Percentiles rank a stretch among this genome's conserved stretches.
phyloP scores from a whole-genome alignment of 2,329 filamentous ascomycete species.

The Claviceps sp. region DNA sequence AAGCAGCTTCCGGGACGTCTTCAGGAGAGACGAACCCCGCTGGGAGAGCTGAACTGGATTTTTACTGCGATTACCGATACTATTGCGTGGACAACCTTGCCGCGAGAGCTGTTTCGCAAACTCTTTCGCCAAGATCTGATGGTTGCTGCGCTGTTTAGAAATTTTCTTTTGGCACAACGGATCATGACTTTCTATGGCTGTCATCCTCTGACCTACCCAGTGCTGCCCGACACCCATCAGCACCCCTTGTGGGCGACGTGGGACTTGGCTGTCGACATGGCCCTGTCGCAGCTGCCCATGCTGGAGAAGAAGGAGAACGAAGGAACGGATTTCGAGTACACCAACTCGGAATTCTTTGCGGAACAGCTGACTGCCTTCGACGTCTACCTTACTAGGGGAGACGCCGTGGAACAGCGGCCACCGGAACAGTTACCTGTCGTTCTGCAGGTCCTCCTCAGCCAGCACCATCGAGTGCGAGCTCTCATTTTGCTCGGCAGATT shows the following conservation, averaged over 20 bases:
- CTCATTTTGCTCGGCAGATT: conserved; percentile 88
- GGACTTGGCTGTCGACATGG: conserved; percentile 95
- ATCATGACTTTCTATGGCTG: conserved; percentile 96
- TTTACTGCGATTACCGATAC: conserved; percentile 98
- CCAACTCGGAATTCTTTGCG: conserved; percentile 90
- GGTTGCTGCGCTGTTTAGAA: conserved; percentile 95
- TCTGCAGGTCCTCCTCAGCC: conserved; percentile 86
- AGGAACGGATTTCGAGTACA: conserved; percentile 73
- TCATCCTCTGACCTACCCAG: conserved; percentile 81
- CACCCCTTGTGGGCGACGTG: conserved; percentile 95
- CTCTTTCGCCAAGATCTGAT: conserved; percentile 95
- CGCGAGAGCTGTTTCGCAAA: conserved; percentile 84
- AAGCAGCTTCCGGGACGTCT: conserved; percentile 82
- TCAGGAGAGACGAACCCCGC: conserved; percentile 81
- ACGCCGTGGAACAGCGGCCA: conserved; percentile 68
- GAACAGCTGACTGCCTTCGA: conserved; percentile 96
- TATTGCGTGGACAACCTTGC: conserved; percentile 93
- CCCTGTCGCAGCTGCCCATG: conserved; percentile 75
- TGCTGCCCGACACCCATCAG: conserved; percentile 86
- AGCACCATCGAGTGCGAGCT: conserved; percentile 83
- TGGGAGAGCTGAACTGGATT: conserved; percentile 98
- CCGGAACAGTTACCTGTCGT: conserved; percentile 95
- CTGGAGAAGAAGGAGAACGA: conserved; percentile 66
- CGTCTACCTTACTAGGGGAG: conserved; percentile 74
- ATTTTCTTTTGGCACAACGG: conserved; percentile 86